A percentile compares a stretch with the other conserved stretches of the same genome.
Conservation (phyloP, 208 protist species). For the Trypanosoma conorhini region DNA sequence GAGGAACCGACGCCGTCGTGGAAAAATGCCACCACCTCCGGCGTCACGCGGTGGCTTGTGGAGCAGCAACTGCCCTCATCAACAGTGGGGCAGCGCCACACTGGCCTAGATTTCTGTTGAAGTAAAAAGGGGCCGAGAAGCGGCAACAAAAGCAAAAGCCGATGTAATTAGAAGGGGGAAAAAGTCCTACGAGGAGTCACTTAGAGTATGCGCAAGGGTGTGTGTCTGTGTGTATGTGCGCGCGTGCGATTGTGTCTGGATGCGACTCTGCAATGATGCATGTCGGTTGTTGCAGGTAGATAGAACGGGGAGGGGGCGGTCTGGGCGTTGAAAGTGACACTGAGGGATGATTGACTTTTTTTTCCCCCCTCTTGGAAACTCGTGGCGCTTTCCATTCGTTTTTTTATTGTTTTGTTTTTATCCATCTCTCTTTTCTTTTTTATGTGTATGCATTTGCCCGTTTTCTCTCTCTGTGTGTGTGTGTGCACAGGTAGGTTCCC, state of each 20-base stretch:
- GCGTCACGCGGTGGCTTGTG: conserved; percentile 16
- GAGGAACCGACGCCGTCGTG: not conserved
- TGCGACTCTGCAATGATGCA: not conserved
- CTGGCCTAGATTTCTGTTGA: not conserved
- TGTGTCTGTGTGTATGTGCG: not conserved
- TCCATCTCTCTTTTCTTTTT: not conserved
- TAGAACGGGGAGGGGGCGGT: not conserved
- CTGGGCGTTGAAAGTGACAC: too few species aligned
- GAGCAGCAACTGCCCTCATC: conserved; percentile 11
- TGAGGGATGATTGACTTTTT: not conserved
- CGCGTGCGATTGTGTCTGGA: not conserved
- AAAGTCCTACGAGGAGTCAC: not conserved
- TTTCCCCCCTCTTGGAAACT: too few species aligned
- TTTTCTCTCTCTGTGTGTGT: not conserved
- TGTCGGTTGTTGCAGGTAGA: not conserved
- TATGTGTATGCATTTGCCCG: conserved; percentile 6
- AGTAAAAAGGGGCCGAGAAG: not conserved
- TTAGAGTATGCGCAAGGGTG: not conserved
- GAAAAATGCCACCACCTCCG: not conserved
- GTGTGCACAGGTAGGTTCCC: not conserved
- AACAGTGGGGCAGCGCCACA: not conserved
- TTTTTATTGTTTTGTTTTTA: conserved; percentile 9
- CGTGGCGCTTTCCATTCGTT: conserved; percentile 2
- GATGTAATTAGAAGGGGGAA: not conserved
- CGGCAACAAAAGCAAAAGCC: not conserved